phyloP scores from a whole-genome alignment of 1,284 basidiomycete species.

The Rhodotorula mucilaginosa region DNA sequence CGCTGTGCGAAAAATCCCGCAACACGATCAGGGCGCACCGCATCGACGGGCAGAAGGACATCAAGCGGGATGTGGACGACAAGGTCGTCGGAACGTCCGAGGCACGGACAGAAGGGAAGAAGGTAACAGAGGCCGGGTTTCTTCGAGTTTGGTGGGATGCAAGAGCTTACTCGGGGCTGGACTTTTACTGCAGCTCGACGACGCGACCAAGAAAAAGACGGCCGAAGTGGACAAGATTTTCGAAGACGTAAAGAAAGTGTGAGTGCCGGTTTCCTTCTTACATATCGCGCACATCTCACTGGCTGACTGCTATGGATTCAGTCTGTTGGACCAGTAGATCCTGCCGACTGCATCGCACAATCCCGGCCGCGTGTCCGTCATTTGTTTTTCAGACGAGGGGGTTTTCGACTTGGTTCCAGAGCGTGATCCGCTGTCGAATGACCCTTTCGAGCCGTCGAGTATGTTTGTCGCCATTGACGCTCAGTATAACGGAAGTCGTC shows the following conservation, averaged over 20 bases:
- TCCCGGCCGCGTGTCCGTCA: too few species aligned
- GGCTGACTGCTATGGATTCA: background rate
- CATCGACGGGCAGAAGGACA: constrained; percentile 44
- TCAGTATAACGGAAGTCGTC: too few species aligned
- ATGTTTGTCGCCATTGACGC: too few species aligned
- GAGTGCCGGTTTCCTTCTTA: constrained; percentile 1
- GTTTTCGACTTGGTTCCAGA: too few species aligned
- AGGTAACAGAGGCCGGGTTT: constrained; percentile 19
- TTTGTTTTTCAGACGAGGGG: too few species aligned
- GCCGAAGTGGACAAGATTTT: constrained; percentile 43
- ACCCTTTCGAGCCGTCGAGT: too few species aligned
- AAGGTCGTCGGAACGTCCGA: constrained; percentile 40
- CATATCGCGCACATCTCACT: background rate
- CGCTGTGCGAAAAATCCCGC: constrained; percentile 43
- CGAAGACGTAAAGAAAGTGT: constrained; percentile 42
- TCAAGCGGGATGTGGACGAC: constrained; percentile 41
- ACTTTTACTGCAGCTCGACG: constrained; percentile 35
- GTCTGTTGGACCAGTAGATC: constrained; percentile 20
- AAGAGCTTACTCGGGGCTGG: background rate
- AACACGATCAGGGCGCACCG: constrained; percentile 35
- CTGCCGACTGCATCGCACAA: too few species aligned
- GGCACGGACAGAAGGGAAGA: constrained; percentile 36
- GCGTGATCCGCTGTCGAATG: too few species aligned
- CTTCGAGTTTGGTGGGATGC: accelerated
- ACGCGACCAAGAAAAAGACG: constrained; percentile 43